Percentiles rank a stretch among this genome's conserved stretches.
These are phyloP conservation scores for Malbranchea zuffiana DNA, from an alignment of 2,329 filamentous ascomycete genomes.

Conservation along the genomic window DNA sequence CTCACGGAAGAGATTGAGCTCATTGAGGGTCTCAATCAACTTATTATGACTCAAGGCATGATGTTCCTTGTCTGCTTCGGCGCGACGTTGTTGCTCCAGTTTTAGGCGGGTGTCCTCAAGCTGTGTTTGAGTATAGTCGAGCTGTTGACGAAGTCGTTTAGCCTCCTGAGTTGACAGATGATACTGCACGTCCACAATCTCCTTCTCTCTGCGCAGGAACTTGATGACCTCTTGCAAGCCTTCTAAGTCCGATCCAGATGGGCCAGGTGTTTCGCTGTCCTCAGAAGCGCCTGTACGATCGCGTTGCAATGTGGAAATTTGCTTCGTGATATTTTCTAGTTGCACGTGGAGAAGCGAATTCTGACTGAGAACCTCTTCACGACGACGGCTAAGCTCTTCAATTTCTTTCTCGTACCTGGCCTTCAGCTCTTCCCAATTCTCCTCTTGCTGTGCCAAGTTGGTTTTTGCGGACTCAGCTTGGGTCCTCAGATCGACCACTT, in stretches of 20 bases:
- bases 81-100: constrained; percentile 75
- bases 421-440: constrained; percentile 76
- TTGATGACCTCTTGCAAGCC: constrained; percentile 82
- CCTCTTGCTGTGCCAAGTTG: constrained; percentile 66
- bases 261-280: constrained; percentile 36
- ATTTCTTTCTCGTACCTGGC: constrained; percentile 77
- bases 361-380: constrained; percentile 76
- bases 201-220: constrained; percentile 88
- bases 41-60: constrained; percentile 73
- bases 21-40: constrained; percentile 86
- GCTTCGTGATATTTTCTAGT: constrained; percentile 67
- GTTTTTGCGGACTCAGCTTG: constrained; percentile 80
- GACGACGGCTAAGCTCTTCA: constrained; percentile 61
- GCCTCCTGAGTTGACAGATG: constrained; percentile 80
- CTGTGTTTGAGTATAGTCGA: constrained; percentile 75
- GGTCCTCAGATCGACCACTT: constrained; percentile 61
- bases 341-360: constrained; percentile 86
- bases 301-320: constrained; percentile 71
- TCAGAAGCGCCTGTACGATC: constrained; percentile 53
- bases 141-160: constrained; percentile 79
- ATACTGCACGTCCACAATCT: constrained; percentile 93
- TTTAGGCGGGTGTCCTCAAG: constrained; percentile 82
- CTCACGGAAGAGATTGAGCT: constrained; percentile 91
- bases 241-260: constrained; percentile 50
- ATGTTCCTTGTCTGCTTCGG: constrained; percentile 61